A percentile compares a stretch with the other conserved stretches of the same genome.
phyloP scores from a whole-genome alignment of 2,329 filamentous ascomycete species.

The Verticillium nonalfalfae region DNA sequence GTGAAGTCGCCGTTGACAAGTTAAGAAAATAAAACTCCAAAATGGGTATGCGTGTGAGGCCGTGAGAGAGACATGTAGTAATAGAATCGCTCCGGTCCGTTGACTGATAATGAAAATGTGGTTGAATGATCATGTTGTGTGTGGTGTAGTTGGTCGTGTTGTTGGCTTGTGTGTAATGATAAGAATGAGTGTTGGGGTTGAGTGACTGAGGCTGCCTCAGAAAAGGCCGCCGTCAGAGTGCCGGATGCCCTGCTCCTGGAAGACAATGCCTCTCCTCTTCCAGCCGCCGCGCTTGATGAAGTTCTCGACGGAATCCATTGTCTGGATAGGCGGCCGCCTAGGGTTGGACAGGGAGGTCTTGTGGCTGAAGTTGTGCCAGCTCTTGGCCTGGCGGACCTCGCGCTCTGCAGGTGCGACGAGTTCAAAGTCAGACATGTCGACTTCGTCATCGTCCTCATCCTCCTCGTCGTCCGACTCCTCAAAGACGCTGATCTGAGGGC shows the following conservation, averaged over 20 bases:
- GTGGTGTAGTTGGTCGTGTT: not conserved
- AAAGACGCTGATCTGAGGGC: conserved; percentile 6
- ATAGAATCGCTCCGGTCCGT: not conserved
- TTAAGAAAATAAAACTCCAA: not conserved
- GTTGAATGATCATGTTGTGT: not conserved
- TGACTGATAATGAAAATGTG: not conserved
- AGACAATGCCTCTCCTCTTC: conserved; percentile 36
- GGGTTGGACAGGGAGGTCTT: conserved; percentile 17
- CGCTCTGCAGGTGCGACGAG: conserved; percentile 7
- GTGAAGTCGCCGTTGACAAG: not conserved
- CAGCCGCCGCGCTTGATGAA: conserved; percentile 35
- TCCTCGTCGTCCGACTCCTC: conserved; percentile 16
- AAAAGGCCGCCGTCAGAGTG: conserved; percentile 12
- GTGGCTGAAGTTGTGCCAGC: conserved; percentile 25
- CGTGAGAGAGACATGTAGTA: not conserved
- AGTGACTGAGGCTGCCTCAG: not conserved
- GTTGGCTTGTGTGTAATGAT: not conserved
- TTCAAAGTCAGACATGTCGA: conserved; percentile 6
- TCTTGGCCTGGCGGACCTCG: conserved; percentile 4
- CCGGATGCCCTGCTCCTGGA: conserved; percentile 23
- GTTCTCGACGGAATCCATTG: conserved; percentile 27
- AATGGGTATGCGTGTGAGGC: not conserved
- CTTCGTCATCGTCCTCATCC: conserved; percentile 7
- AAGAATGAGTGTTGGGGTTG: not conserved
- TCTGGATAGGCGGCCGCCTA: conserved; percentile 29